phyloP scores from a whole-genome alignment of 257 asterid species.

The Galeopsis tetrahit region DNA sequence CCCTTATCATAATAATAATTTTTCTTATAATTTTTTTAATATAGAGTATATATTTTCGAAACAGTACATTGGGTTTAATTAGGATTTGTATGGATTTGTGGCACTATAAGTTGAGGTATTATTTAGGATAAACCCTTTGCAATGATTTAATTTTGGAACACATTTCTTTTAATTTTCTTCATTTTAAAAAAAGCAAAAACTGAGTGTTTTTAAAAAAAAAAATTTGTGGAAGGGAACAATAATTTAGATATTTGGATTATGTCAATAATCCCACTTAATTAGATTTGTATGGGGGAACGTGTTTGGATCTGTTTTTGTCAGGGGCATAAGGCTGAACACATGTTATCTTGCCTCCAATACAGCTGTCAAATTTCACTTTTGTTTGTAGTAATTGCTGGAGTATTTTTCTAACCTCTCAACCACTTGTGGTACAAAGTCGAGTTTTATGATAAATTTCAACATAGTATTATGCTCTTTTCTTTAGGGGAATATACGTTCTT shows the following conservation, averaged over 20 bases:
- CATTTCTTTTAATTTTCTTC: no score
- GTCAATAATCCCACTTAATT: slow-evolving; percentile 7
- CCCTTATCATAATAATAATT: no score
- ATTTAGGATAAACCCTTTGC: neutral
- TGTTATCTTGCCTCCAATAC: slow-evolving; percentile 17
- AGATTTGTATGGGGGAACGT: slow-evolving; percentile 24
- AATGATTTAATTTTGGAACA: neutral
- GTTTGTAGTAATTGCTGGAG: neutral
- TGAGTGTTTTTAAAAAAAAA: neutral
- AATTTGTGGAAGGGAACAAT: neutral
- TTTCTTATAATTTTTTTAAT: no score
- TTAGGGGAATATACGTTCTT: no score
- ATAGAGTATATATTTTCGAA: no score
- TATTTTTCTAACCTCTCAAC: neutral
- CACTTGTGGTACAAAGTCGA: neutral
- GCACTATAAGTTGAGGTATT: neutral
- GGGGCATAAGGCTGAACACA: slow-evolving; percentile 23
- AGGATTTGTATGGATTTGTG: neutral
- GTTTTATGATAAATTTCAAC: neutral
- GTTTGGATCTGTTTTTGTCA: slow-evolving; percentile 24
- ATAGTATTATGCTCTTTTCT: no score
- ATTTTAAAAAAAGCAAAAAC: no score
- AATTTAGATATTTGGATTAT: neutral
- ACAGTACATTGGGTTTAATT: no score
- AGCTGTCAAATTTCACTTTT: slow-evolving; percentile 5